Evolutionary conservation across 164 flowering plant genomes (phyloP).

Genomic region (Liriodendron chinense): DNA sequence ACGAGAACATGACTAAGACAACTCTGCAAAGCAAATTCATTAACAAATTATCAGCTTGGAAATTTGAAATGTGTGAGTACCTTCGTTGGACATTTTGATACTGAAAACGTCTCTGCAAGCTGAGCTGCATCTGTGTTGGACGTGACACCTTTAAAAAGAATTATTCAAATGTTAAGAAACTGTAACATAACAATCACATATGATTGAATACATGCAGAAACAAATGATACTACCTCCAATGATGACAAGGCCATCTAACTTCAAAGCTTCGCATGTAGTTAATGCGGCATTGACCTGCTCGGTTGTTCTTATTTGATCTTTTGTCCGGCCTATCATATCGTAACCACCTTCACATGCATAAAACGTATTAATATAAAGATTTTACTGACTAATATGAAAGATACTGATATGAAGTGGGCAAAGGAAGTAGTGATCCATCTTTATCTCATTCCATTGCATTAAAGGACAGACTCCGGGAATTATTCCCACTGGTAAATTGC

Average conservation of each 20-base stretch:
- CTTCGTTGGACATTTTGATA: slow-evolving; percentile 86
- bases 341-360: slow-evolving; percentile 69
- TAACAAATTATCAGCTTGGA: no score
- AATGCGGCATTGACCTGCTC: slow-evolving; percentile 94
- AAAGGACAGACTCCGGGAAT: no score
- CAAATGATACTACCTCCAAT: slow-evolving; percentile 59
- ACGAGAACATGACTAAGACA: no score
- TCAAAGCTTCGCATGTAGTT: slow-evolving; percentile 70
- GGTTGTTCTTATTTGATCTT: slow-evolving; percentile 87
- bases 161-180: neutral
- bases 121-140: slow-evolving; percentile 99
- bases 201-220: no score
- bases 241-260: slow-evolving; percentile 83
- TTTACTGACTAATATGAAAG: no score
- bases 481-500: no score
- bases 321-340: slow-evolving; percentile 87
- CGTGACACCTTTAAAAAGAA: slow-evolving; percentile 64
- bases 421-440: no score
- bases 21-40: no score
- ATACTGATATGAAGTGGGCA: no score
- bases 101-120: slow-evolving; percentile 96
- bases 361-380: no score
- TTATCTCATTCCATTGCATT: no score
- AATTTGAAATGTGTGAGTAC: slow-evolving; percentile 16
- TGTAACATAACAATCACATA: neutral